Evolutionary conservation across 2,329 filamentous ascomycete genomes (phyloP), one percentile per base, ranked within the genome.

Genomic region (Clonostachys rhizophaga): DNA sequence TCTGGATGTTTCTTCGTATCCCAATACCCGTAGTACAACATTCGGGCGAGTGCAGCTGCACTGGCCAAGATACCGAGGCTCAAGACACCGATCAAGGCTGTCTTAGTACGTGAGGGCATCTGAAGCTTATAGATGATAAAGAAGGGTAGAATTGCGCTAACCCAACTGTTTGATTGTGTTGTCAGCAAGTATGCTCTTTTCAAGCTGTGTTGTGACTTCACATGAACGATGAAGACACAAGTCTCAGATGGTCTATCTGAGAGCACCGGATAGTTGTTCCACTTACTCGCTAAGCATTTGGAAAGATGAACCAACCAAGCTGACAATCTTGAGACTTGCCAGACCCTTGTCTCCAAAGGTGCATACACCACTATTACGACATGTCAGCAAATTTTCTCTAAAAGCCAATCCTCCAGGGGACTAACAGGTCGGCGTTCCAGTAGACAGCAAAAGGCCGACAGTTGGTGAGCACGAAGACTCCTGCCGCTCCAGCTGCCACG

Each of bases 61-160:
- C 50, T 51, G 14, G 39, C 49, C 13, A 47, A 42, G 24, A 52
- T 48, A 41, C 49, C 49, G 14, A 49, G 30, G 20, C 49, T 41
- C 17, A 50, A 44, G 18, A 50, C 45, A 33, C 44, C 39, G 10
- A 39, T 39, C 30, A 41, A 9, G 11, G 47, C 45, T 11, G 34
- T 42, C 42, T 62, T 62, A 18, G 50, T 50, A 0, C 55, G 47
- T 4, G 43, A 49, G 1, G 54, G 49, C 55, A 63, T 62, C 40
- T 62, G 58, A 1, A 63, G 18, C 0, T 50, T 50, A 12, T 49
- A 43, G 1, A 64, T 42, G 4, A 64, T 55, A 43, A 63, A 63
- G 46, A 61, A 60, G 1, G 61, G 61, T 2, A 54, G 54, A 5
- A 54, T 56, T 8, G 58, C 60, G 30, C 55, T 60, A 1, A 52